These are phyloP conservation scores for Neoscytalidium dimidiatum DNA, from an alignment of 2,329 filamentous ascomycete genomes.

Conservation along the genomic window DNA sequence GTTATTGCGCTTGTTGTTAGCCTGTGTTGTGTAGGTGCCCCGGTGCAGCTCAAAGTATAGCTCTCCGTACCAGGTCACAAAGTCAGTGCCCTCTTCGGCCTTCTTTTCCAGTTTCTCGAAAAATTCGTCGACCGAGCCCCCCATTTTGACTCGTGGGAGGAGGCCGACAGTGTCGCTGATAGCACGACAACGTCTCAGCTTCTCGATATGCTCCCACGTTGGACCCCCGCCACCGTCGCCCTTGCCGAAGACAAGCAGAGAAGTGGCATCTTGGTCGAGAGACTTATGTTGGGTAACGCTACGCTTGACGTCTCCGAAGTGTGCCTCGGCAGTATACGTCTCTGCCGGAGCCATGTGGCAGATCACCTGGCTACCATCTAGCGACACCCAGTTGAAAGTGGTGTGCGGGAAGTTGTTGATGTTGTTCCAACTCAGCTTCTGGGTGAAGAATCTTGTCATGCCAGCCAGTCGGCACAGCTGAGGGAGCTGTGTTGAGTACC, in stretches of 20 bases:
- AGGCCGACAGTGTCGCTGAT: constrained; percentile 84
- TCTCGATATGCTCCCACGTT: constrained; percentile 91
- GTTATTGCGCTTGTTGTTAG: constrained; percentile 96
- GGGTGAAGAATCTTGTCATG: constrained; percentile 95
- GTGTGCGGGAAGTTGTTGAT: constrained; percentile 99
- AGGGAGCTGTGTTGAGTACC: constrained; percentile 92
- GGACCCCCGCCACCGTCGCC: constrained; percentile 95
- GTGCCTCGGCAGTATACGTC: constrained; percentile 91
- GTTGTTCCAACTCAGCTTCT: constrained; percentile 99
- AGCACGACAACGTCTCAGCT: constrained; percentile 87
- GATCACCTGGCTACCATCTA: constrained; percentile 94
- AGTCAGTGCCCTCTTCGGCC: constrained; percentile 63
- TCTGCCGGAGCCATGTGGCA: constrained; percentile 97
- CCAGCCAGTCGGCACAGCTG: constrained; percentile 92
- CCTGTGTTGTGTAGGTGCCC: constrained; percentile 95
- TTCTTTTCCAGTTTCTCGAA: constrained; percentile 84
- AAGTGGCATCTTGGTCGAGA: constrained; percentile 88
- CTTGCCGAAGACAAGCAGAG: constrained; percentile 91
- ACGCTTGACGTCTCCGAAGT: constrained; percentile 91
- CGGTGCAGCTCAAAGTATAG: constrained; percentile 97
- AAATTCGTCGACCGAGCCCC: constrained; percentile 89
- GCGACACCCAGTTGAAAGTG: constrained; percentile 96
- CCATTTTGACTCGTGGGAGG: constrained; percentile 85
- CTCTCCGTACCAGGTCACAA: constrained; percentile 97
- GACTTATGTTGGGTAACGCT: constrained; percentile 94